phyloP scores from a whole-genome alignment of 371 early-diverging fungal genomes.

The Chytridium lagenaria region DNA sequence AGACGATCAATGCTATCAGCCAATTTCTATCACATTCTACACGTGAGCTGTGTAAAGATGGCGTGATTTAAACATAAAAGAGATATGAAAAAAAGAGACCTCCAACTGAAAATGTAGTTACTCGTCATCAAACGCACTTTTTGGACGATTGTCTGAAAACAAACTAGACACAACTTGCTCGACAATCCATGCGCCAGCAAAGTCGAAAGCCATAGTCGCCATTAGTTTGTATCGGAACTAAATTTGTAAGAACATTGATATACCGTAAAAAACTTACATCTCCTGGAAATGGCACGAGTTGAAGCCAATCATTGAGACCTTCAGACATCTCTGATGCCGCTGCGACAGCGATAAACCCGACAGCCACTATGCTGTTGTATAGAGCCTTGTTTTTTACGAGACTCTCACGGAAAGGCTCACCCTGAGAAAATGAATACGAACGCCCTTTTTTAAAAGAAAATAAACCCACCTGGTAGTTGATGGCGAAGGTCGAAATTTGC shows the following conservation, averaged over 20 bases:
- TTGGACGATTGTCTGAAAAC: slow-evolving; percentile 77
- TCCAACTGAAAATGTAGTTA: no score
- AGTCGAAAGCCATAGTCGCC: slow-evolving; percentile 74
- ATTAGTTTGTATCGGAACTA: slow-evolving; percentile 74
- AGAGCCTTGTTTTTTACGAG: slow-evolving; percentile 94
- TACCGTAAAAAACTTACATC: slow-evolving; percentile 54
- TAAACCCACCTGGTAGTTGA: slow-evolving; percentile 91
- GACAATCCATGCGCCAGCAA: slow-evolving; percentile 70
- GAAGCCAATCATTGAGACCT: slow-evolving; percentile 90
- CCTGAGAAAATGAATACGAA: slow-evolving; percentile 54
- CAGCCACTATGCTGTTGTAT: slow-evolving; percentile 84
- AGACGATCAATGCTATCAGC: no score
- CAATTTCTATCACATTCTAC: no score
- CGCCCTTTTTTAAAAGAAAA: slow-evolving; percentile 34
- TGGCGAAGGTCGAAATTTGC: slow-evolving; percentile 99
- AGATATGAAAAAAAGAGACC: no score
- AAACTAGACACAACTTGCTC: slow-evolving; percentile 66
- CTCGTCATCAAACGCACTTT: slow-evolving; percentile 47
- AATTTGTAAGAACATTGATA: not conserved
- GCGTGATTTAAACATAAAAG: no score
- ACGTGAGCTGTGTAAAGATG: no score
- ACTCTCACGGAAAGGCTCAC: slow-evolving; percentile 98
- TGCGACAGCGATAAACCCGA: slow-evolving; percentile 85
- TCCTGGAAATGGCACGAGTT: slow-evolving; percentile 90
- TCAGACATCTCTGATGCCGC: slow-evolving; percentile 90